These are phyloP conservation scores for Tetraselmis striata DNA, from an alignment of 139 green algal genomes.

Conservation along the genomic window DNA sequence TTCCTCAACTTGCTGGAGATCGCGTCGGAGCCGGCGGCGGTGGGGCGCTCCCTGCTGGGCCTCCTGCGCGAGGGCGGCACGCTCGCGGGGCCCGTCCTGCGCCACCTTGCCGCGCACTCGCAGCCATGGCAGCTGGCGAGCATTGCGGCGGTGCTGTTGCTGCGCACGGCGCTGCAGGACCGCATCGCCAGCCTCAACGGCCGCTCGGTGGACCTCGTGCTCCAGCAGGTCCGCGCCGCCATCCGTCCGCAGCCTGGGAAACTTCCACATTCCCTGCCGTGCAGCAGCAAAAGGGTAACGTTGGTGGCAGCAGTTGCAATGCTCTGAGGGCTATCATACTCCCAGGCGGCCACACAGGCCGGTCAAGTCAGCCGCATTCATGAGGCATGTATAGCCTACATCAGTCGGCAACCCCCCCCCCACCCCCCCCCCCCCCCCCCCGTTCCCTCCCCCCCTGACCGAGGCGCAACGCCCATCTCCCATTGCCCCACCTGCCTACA, in stretches of 20 bases:
- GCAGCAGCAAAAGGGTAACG: neutral
- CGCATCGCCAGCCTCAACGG: conserved; percentile 66
- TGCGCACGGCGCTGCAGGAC: conserved; percentile 56
- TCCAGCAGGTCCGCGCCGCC: conserved; percentile 53
- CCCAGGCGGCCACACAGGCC: too few species aligned
- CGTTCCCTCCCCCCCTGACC: neutral
- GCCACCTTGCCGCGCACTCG: neutral
- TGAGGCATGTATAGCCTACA: too few species aligned
- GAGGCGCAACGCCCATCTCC: too few species aligned
- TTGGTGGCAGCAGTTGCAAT: neutral
- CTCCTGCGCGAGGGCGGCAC: conserved; percentile 25
- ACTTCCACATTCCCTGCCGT: neutral
- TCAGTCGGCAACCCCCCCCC: too few species aligned
- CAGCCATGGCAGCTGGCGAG: conserved; percentile 11
- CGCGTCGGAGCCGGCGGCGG: neutral
- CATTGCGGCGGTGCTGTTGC: conserved; percentile 42
- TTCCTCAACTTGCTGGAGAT: neutral
- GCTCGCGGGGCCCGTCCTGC: conserved; percentile 15
- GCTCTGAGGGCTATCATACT: too few species aligned
- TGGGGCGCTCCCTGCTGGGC: neutral
- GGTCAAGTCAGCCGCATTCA: too few species aligned
- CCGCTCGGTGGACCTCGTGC: conserved; percentile 55
- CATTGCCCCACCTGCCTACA: too few species aligned
- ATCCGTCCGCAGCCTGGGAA: neutral
- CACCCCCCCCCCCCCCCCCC: too few species aligned